phyloP scores from a whole-genome alignment of 495 filamentous ascomycete species.

The Aeminium ludgeri region DNA sequence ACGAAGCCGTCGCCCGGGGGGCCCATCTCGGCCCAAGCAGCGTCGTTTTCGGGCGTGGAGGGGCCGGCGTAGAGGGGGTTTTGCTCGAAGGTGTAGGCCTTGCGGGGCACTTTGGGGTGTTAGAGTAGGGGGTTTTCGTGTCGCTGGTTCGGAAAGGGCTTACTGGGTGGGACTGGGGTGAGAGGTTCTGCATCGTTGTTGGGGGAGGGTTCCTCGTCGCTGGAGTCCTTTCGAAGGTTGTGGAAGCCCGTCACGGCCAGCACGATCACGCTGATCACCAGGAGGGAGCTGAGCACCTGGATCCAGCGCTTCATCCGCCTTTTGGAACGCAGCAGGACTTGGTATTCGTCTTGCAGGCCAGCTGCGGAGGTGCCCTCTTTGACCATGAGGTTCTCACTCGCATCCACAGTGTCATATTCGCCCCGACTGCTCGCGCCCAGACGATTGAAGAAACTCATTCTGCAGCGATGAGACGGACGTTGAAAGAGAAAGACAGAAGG shows the following conservation, averaged over 20 bases:
- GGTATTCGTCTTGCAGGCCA: too few relatives aligned
- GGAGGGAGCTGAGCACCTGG: neutral
- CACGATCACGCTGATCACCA: neutral
- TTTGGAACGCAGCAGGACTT: neutral
- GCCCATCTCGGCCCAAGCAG: conserved; percentile 6
- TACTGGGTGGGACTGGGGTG: neutral
- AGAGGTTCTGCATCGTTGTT: too few relatives aligned
- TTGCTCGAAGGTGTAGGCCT: conserved; percentile 5
- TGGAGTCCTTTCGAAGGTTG: too few relatives aligned
- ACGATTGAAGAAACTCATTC: too few relatives aligned
- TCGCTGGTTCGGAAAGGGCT: too few relatives aligned
- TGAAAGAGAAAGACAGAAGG: too few relatives aligned
- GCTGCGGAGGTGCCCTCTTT: neutral
- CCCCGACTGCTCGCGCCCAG: too few relatives aligned
- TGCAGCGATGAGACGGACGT: too few relatives aligned
- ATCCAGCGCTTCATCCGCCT: conserved; percentile 1
- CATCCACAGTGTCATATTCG: neutral
- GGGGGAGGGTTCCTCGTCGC: too few relatives aligned
- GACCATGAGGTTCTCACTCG: neutral
- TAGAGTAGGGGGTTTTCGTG: too few relatives aligned
- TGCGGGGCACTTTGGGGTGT: neutral
- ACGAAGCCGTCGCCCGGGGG: conserved; percentile 14
- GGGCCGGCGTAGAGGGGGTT: conserved; percentile 8
- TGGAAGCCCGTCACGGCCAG: neutral
- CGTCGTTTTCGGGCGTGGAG: conserved; percentile 4